Base-by-base conservation (phyloP, 495 filamentous ascomycete species). In the Penicillium egyptiacum region DNA sequence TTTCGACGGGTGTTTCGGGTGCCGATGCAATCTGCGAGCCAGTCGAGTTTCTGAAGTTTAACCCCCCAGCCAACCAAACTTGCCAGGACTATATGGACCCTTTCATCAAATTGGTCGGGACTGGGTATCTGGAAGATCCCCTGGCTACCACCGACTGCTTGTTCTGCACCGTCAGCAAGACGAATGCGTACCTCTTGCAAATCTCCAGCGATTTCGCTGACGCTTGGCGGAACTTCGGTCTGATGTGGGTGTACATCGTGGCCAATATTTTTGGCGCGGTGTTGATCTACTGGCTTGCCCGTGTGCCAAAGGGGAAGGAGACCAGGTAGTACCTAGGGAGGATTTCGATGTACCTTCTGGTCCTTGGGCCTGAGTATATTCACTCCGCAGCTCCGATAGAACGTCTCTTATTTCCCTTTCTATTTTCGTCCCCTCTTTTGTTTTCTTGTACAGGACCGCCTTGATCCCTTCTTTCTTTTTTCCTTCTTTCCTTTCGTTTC, bases 271-370 rank as follows among this genome's bases (percentile, higher is more conserved):
- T 69, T 31, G 83, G 68, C 28, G 90, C 89, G 0, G 75, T 93
- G n/a, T 74, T 76, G 53, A 75, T 96, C 45, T 96, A 94, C 80
- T 96, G 87, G 86, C 72, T 91, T 53, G 83, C 82, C 17, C 76
- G 91, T 41, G 87, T 96, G 49, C 88, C 88, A 17, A 92, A 92
- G 82, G 68, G 66, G 33, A 37, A 37, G 33, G n/a, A 37, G 33
- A 37, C 14, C 5, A 37, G 1, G 14, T 6, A 16, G 16, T 37
- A n/a, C 16, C 4, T 37, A 7, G 33, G 14, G 4, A 5, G 5
- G 5, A 16, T 37, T 5, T 16, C 2, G 14, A 37, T 7, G 2
- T 5, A 37, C 14, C 5, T 0, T 35, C 31, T n/a, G 14, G 33
- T n/a, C 33, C 12, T 2, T n/a, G 14, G 14, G 5, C 5, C 5